These are phyloP conservation scores for Endotrypanum monterogeii DNA, from an alignment of 208 protist genomes.

Conservation along the genomic window DNA sequence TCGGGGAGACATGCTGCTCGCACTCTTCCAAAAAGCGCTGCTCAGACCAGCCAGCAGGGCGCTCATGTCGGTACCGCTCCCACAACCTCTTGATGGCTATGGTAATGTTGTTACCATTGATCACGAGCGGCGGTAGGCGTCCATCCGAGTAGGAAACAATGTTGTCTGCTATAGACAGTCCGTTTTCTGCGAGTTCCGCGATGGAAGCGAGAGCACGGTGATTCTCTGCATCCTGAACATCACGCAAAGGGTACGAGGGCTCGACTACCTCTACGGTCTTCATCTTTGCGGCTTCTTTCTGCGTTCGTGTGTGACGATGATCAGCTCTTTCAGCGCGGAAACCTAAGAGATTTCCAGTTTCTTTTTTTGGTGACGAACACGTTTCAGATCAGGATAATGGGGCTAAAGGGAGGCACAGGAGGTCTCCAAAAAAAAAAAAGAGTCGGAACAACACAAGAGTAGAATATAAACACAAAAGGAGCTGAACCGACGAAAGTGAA, in stretches of 20 bases:
- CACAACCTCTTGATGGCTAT: conserved; percentile 37
- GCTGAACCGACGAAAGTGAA: too few relatives aligned
- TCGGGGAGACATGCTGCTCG: conserved; percentile 51
- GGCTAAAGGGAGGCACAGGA: too few relatives aligned
- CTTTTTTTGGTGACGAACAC: not conserved
- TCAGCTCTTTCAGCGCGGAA: not conserved
- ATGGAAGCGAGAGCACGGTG: conserved; percentile 50
- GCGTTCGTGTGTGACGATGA: not conserved
- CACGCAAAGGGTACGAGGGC: conserved; percentile 59
- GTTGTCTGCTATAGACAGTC: conserved; percentile 72
- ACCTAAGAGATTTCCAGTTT: not conserved
- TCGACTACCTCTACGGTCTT: conserved; percentile 30
- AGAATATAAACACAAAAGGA: too few relatives aligned
- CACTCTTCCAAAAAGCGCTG: conserved; percentile 63
- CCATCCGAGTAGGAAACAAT: conserved; percentile 68
- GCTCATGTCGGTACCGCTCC: conserved; percentile 63
- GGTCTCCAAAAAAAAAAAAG: not conserved
- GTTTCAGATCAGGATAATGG: not conserved
- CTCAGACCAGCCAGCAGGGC: conserved; percentile 77
- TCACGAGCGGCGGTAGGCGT: conserved; percentile 55
- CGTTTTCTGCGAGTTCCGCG: conserved; percentile 58
- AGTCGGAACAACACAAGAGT: too few relatives aligned
- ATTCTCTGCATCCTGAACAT: conserved; percentile 73
- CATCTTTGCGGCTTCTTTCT: not conserved
- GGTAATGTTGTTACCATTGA: conserved; percentile 39